Evolutionary conservation across 345 rosid species (phyloP).

Genomic region (Salix caprea): DNA sequence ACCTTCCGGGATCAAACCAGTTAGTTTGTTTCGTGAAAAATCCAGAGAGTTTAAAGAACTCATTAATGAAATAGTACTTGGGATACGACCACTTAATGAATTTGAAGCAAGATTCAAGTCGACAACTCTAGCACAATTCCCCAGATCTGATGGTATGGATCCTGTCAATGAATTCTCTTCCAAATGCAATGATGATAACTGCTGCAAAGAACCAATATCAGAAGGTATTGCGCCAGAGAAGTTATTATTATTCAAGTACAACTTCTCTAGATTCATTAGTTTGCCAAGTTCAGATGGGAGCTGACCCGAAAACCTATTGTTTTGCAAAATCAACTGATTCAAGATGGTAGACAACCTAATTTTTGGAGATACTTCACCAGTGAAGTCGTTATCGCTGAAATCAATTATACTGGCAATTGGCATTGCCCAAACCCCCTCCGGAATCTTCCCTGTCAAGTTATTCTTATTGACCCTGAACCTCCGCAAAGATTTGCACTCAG

Average conservation of each 20-base stretch:
- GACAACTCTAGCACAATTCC: constrained; percentile 49
- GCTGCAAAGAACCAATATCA: constrained; percentile 47
- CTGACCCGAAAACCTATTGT: constrained; percentile 63
- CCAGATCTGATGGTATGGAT: constrained; percentile 47
- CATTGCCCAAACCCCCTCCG: constrained; percentile 60
- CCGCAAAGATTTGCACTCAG: constrained; percentile 50
- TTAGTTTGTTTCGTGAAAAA: constrained; percentile 63
- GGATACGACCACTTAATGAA: constrained; percentile 57
- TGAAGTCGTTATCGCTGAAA: constrained; percentile 60
- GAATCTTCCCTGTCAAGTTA: constrained; percentile 51
- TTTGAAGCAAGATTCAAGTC: constrained; percentile 76
- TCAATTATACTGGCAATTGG: constrained; percentile 60
- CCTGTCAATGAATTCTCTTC: constrained; percentile 65
- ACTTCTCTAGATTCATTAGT: constrained; percentile 49
- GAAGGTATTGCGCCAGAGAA: constrained; percentile 59
- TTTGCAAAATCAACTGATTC: constrained; percentile 49
- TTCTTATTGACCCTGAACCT: constrained; percentile 66
- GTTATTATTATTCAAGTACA: constrained; percentile 49
- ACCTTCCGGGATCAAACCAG: constrained; percentile 52
- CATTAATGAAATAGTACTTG: constrained; percentile 35
- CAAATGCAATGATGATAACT: constrained; percentile 62
- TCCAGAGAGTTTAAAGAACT: constrained; percentile 67
- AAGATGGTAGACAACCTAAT: constrained; percentile 46
- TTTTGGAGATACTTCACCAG: constrained; percentile 48
- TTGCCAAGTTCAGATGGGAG: constrained; percentile 64